phyloP scores from a whole-genome alignment of 768 basidiomycete species.

The Symmetrospora coprosmae region DNA sequence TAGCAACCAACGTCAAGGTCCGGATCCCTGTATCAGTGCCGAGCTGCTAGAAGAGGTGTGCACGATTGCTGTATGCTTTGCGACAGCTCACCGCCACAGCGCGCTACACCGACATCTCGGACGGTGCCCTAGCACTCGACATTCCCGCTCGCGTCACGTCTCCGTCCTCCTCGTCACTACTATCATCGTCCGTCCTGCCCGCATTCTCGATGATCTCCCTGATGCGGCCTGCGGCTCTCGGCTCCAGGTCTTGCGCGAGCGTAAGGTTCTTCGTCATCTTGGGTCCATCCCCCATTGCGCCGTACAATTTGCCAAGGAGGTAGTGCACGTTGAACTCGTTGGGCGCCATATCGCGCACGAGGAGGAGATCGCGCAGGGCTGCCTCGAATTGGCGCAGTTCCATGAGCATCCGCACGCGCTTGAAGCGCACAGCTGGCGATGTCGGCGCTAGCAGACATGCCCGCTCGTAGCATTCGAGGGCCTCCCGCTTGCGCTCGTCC shows the following conservation, averaged over 20 bases:
- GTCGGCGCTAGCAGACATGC: conserved; percentile 67
- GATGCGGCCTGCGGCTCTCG: conserved; percentile 48
- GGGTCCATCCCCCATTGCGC: conserved; percentile 59
- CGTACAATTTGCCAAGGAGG: conserved; percentile 83
- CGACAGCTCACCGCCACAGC: too few species aligned
- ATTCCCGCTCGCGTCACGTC: too few species aligned
- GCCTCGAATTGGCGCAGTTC: conserved; percentile 62
- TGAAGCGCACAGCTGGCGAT: conserved; percentile 85
- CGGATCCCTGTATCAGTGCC: conserved; percentile 14
- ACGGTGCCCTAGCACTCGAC: too few species aligned
- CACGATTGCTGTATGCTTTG: too few species aligned
- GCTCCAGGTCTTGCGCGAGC: conserved; percentile 81
- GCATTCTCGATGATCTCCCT: conserved; percentile 43
- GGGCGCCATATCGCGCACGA: conserved; percentile 64
- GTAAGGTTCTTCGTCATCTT: conserved; percentile 76
- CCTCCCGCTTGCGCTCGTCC: conserved; percentile 60
- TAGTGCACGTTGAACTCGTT: conserved; percentile 95
- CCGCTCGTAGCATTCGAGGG: conserved; percentile 63
- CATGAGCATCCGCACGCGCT: conserved; percentile 79
- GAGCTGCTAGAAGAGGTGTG: conserved; percentile 3
- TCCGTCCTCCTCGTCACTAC: conserved; percentile 60
- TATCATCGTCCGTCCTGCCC: not conserved
- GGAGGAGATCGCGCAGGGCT: conserved; percentile 67
- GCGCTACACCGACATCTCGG: too few species aligned
- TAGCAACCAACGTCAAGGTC: conserved; percentile 31